Evolutionary conservation across 768 basidiomycete species (phyloP).

Genomic region (Russula foetens): DNA sequence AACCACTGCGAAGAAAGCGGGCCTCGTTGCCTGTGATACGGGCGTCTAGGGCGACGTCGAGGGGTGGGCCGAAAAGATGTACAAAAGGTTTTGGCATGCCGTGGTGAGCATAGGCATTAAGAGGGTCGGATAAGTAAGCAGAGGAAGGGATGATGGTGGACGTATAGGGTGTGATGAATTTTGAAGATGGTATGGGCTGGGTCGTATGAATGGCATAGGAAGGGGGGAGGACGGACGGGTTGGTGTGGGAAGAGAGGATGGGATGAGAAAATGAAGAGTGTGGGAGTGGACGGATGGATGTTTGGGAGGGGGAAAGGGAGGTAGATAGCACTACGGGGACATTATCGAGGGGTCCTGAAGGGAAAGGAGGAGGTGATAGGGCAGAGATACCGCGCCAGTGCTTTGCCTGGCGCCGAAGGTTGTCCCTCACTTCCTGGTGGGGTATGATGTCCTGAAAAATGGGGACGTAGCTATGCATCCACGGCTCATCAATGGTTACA

Average conservation of each 20-base stretch:
- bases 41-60: constrained; percentile 74
- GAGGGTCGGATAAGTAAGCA: constrained; percentile 65
- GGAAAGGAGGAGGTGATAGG: no score
- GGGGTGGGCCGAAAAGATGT: constrained; percentile 66
- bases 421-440: constrained; percentile 36
- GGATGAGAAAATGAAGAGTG: constrained; percentile 29
- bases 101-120: constrained; percentile 78
- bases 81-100: constrained; percentile 84
- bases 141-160: constrained; percentile 59
- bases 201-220: constrained; percentile 61
- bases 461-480: constrained; percentile 38
- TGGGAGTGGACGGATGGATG: constrained; percentile 28
- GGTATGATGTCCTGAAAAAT: constrained; percentile 41
- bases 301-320: constrained; percentile 23
- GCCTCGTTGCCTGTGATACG: constrained; percentile 58
- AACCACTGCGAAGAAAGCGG: constrained; percentile 56
- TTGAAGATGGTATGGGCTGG: constrained; percentile 41
- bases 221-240: constrained; percentile 43
- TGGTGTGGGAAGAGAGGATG: constrained; percentile 30
- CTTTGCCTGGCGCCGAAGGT: constrained; percentile 49
- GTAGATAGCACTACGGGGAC: constrained; percentile 30
- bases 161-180: constrained; percentile 55
- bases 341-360: constrained; percentile 26
- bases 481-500: constrained; percentile 42
- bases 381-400: constrained; percentile 66